Conservation (phyloP, 345 rosid genomes). For the Mercurialis annua region DNA sequence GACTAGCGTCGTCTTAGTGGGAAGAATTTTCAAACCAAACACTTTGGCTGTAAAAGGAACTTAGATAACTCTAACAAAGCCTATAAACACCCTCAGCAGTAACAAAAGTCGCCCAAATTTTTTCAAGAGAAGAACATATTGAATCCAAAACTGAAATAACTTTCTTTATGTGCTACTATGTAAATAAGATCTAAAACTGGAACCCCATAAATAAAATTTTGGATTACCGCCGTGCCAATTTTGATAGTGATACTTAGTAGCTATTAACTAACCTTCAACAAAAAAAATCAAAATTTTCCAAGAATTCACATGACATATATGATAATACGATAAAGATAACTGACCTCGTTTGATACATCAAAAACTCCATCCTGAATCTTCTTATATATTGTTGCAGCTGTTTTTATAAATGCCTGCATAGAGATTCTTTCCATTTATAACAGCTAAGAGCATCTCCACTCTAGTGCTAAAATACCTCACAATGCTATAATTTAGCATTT, state of each 20-base stretch:
- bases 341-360: constrained; percentile 92
- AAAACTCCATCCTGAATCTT: constrained; percentile 98
- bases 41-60: too few relatives aligned
- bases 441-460: too few relatives aligned
- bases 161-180: background rate
- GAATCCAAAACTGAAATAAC: background rate
- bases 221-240: background rate
- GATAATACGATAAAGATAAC: constrained; percentile 10
- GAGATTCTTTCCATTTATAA: background rate
- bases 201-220: background rate
- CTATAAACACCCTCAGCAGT: background rate
- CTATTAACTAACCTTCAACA: background rate
- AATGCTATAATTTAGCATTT: too few relatives aligned
- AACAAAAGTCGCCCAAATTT: background rate
- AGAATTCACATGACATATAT: background rate
- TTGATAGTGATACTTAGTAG: background rate
- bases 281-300: background rate
- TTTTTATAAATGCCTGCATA: constrained; percentile 81
- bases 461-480: too few relatives aligned
- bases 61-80: too few relatives aligned
- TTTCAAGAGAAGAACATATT: background rate
- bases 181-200: background rate
- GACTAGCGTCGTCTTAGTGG: too few relatives aligned
- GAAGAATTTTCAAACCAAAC: too few relatives aligned
- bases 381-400: constrained; percentile 92